Base-by-base conservation (phyloP, 257 asterid genomes). In the Datura wrightii region DNA sequence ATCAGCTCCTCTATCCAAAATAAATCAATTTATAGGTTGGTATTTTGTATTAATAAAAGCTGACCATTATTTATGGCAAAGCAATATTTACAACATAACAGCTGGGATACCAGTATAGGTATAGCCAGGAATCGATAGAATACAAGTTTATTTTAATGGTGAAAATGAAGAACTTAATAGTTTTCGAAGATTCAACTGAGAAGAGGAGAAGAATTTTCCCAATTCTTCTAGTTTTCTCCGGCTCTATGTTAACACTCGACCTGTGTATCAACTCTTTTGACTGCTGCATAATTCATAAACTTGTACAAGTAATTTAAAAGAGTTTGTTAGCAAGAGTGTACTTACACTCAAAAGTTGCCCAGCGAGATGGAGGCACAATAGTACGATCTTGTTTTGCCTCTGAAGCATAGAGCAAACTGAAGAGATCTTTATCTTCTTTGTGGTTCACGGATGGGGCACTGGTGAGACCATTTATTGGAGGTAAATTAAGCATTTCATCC, bases 301-400 rank as follows among this genome's bases (percentile, higher is more conserved):
- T 65, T 59, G 55, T 65, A 37, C 16, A 42, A 6, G 41, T 69
- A 70, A 79, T 42, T 82, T 16, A 62, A 53, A 2, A 83, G 10
- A 46, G 56, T 53, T 9, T 53, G 18, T 34, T 50, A 69, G 63
- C 80, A 48, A 41, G 19, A 67, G 71, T 37, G 81, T 72, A 79
- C 98, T 91, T 92, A 95, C 99, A 95, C 78, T 94, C 98, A 69
- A 96, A 96, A 52, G 99, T 93, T 60, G 99, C 98, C 99, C 99
- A 96, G 71, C 95, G 94, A 36, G 98, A 92, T 48, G 97, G 97
- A 88, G 97, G 98, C 65, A 93, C 99, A 66, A 96, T 90, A 4
- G 90, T 69, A 14, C 96, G 95, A 54, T 93, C 95, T 81, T 90
- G 95, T 62, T 90, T 88, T 39, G 85, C 85, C 52, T 94, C 94